Evolutionary conservation across 176 grass and related monocot species (phyloP), one percentile per base, ranked within the genome.

Genomic region (Secale cereale): DNA sequence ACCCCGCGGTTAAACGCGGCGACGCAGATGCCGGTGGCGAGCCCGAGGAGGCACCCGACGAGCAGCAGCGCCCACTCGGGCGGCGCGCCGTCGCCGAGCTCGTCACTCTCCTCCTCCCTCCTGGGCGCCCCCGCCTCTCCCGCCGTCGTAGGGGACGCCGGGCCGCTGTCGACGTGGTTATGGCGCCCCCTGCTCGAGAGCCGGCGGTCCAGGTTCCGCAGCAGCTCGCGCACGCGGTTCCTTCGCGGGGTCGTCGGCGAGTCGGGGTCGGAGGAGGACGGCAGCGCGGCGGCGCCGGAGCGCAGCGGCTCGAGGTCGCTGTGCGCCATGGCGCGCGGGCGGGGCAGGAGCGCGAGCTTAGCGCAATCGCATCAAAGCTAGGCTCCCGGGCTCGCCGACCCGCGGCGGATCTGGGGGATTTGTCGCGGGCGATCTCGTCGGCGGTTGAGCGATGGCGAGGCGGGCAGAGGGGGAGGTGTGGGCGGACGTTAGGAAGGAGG

Each of bases 1-100:
- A 99, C 97, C 84, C 97, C 97, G 20, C 90, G 97, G 77, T 99
- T 99, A 64, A 99, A 99, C 8, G 86, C 90, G 15, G 97, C 97
- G 78, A 99, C 94, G 73, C 84, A 99, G 54, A 99, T 89, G 43
- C 91, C 97, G 16, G 97, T 96, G 36, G 93, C 91, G 32, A 99
- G 91, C 19, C 97, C 94, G 46, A 99, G 97, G 64, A 99, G 89
- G 91, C 97, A 99, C 32, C 97, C 94, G 11, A 99, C 92, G 23
- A 99, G 93, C 81, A 99, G 86, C 48, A 99, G 59, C 37, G 93
- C 97, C 97, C 97, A 99, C 78, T 99, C 97, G n/a, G 97, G 97
- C 50, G 97, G 97, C 32, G 97, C 97, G 5, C 97, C 97, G 12
- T 99, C 93, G 1, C 88, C 89, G 54, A 99, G 88, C 61, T 87